phyloP scores from a whole-genome alignment of 208 protist species.

The Pavlovales sp. region DNA sequence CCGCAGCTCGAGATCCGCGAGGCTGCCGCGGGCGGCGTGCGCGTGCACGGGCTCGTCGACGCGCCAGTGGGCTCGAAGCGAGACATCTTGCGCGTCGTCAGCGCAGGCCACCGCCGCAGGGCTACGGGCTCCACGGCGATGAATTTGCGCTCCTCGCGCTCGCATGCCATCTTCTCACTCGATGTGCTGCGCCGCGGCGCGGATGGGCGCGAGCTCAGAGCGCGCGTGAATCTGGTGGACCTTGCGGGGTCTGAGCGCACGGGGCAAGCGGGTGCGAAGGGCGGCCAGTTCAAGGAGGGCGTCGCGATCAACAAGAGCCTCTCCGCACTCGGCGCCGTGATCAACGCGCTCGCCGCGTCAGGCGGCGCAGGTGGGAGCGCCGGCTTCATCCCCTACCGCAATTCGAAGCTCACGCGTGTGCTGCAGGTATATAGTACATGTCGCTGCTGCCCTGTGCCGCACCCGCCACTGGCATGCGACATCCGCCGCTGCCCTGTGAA shows the following conservation, averaged over 20 bases:
- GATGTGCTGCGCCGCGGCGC: slow-evolving; percentile 54
- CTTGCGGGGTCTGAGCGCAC: slow-evolving; percentile 38
- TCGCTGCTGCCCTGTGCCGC: too few relatives aligned
- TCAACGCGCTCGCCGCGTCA: slow-evolving; percentile 47
- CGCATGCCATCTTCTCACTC: slow-evolving; percentile 67
- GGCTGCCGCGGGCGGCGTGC: not conserved
- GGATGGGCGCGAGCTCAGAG: not conserved
- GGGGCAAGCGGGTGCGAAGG: not conserved
- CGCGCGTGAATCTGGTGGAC: slow-evolving; percentile 61
- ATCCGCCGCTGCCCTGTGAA: too few relatives aligned
- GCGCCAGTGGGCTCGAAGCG: not conserved
- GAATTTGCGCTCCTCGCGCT: slow-evolving; percentile 61
- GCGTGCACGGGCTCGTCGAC: not conserved
- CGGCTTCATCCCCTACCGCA: not conserved
- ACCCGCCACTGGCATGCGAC: too few relatives aligned
- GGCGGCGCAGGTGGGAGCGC: too few relatives aligned
- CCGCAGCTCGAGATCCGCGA: not conserved
- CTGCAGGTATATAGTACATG: too few relatives aligned
- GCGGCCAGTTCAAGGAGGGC: slow-evolving; percentile 33
- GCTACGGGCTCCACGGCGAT: slow-evolving; percentile 60
- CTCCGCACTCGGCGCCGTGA: slow-evolving; percentile 62
- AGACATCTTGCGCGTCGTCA: not conserved
- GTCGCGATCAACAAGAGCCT: slow-evolving; percentile 58
- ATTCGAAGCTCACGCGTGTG: not conserved
- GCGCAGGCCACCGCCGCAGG: not conserved